Evolutionary conservation across 2,329 filamentous ascomycete genomes (phyloP), one percentile per base, ranked within the genome.

Genomic region (Penicillium corylophilum): DNA sequence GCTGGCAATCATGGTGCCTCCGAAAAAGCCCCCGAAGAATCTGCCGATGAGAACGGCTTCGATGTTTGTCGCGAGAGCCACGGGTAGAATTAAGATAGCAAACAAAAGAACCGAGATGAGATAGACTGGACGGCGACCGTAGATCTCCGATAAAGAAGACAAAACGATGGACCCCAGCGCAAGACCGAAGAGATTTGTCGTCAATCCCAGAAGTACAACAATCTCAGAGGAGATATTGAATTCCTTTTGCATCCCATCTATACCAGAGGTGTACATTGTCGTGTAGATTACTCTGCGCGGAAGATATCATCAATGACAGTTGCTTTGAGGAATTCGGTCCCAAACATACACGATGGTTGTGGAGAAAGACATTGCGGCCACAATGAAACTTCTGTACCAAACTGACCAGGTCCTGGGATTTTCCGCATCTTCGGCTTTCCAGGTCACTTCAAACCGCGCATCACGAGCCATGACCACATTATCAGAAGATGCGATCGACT

Each of bases 1-100:
- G 66, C 91, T 93, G 15, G 83, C 81, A 18, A 94, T 82, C 80
- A 91, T 85, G 23, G 86, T 87, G 1, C 87, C 79, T 4, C 88
- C 86, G 44, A 85, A 86, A 46, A 80, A 81, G 1, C 57, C 59
- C 13, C 51, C 51, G 9, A 63, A 56, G n/a, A 61, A 54, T 23
- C 56, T 48, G 46, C 55, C 50, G 10, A 54, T 53, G 3, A 63
- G 29, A 23, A 63, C 46, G 1, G 56, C 47, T 28, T 50, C 52
- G 9, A 59, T 50, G 15, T 55, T 55, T 4, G 46, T 49, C 2
- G 86, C 85, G 22, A 90, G 64, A 16, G 80, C 87, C 58, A 83
- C 83, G 0, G 88, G 87, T 15, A 91, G 74, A 8, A 89, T 79
- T 38, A 90, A 73, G 1, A 90, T 54, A 0, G 79, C 77, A 66